Evolutionary conservation across 345 rosid species (phyloP), one percentile per base, ranked within the genome.

Genomic region (Gossypium mustelinum): DNA sequence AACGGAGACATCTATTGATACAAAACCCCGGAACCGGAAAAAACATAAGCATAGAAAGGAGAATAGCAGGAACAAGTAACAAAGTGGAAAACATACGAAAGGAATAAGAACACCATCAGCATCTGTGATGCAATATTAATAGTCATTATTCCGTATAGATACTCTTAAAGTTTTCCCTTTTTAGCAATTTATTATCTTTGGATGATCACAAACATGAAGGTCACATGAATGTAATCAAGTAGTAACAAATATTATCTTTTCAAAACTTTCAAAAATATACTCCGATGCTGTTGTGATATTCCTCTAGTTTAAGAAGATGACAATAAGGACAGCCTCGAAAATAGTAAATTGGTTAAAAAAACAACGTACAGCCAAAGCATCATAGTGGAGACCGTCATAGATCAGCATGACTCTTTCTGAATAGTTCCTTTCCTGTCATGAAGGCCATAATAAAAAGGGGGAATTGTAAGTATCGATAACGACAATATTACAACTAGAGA

Each of bases 341-440:
- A 9, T 9, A 55, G 25, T 34, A 50, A 68, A 77, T 11, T 25
- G 78, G 71, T 52, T 44, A 69, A 2, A 56, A 80, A 57, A 66
- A 69, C 25, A 76, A 56, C 94, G 72, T 91, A 95, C 99, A 68
- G 93, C 94, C 73, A 95, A 81, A 44, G 99, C 94, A 82, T 95
- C 99, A 76, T 95, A 93, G 82, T 95, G 99, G 59, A 95, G 94
- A 34, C 99, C 97, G 47, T 95, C 97, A 73, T 95, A 95, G 72
- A 95, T 89, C 75, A 95, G 89, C 94, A 93, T 85, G 63, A 82
- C 97, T 81, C 99, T 88, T 79, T 95, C 94, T 4, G 82, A 78
- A 77, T 85, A 91, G 80, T 83, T 82, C 79, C 50, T 86, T 47
- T 78, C 94, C 98, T 95, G 90, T 75, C 41, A 82, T 84, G 68